Base-by-base conservation (phyloP, 345 rosid genomes). In the Ceriops zippeliana region DNA sequence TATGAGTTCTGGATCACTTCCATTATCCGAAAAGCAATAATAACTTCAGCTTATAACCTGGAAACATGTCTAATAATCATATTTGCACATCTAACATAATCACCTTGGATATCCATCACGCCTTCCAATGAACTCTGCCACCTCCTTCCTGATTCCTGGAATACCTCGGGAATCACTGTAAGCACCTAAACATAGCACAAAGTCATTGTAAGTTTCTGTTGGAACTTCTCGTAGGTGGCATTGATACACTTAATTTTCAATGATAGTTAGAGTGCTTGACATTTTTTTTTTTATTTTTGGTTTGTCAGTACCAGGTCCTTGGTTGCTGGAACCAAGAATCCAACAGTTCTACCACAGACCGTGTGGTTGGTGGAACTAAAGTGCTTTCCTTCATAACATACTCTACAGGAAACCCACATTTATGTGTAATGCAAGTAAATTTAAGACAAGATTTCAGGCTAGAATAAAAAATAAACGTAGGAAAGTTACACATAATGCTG, bases 21-120 rank as follows among this genome's bases (percentile, higher is more conserved):
- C 49, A 42, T 42, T 13, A 42, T 75, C 49, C 70, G 69, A 37
- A 34, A 75, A 72, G 51, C 47, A 71, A 76, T 70, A 85, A 63
- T 15, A 60, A 66, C 8, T 61, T 79, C 66, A 71, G 82, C 66
- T 82, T 38, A 68, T 27, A 64, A 75, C 47, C 62, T 60, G 38
- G 49, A 27, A 24, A 58, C 61, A 63, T 52, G 52, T 51, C 49
- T 68, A 26, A 52, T 11, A 35, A 63, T 32, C 58, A 24, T 52
- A 76, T 61, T 30, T 26, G 30, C 57, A 58, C 20, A 67, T 73
- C 57, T n/a, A 74, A 67, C 37, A 62, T 70, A 37, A 71, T 84
- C 75, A 95, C 99, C 98, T 93, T 73, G 96, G 96, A 76, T 89
- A 87, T 37, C 98, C 98, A 72, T 93, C 98, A 79, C 97, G 97